phyloP scores from a whole-genome alignment of 2,329 filamentous ascomycete species.

The Bipolaris bicolor region DNA sequence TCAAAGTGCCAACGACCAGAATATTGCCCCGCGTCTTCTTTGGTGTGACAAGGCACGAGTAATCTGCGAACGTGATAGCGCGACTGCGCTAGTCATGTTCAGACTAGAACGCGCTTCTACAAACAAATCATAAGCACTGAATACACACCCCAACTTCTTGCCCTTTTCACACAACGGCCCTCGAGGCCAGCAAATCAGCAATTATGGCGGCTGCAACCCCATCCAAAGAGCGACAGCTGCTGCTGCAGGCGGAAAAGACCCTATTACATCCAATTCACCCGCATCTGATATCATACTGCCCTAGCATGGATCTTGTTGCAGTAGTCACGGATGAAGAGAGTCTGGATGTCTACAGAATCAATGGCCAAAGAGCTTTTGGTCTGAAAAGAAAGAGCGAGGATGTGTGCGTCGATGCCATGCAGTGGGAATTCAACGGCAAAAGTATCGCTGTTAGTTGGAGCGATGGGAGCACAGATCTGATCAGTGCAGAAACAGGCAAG shows the following conservation, averaged over 20 bases:
- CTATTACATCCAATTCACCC: conserved; percentile 57
- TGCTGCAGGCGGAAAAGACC: conserved; percentile 52
- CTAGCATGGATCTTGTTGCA: conserved; percentile 82
- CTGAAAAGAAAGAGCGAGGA: conserved; percentile 50
- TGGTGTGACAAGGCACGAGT: background rate
- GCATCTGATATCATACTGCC: conserved; percentile 74
- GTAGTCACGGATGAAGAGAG: conserved; percentile 71
- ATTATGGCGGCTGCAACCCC: conserved; percentile 14
- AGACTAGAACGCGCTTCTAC: conserved; percentile 24
- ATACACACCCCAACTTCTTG: background rate
- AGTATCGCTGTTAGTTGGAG: conserved; percentile 84
- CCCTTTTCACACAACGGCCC: conserved; percentile 12
- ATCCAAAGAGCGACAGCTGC: conserved; percentile 26
- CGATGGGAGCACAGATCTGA: conserved; percentile 76
- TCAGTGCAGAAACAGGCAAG: conserved; percentile 82
- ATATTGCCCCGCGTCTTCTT: conserved; percentile 1
- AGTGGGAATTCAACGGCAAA: conserved; percentile 63
- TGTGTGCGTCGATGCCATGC: conserved; percentile 45
- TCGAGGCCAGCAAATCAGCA: conserved; percentile 3
- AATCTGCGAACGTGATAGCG: conserved; percentile 31
- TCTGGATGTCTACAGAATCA: conserved; percentile 78
- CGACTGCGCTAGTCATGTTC: conserved; percentile 31
- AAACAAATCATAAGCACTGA: conserved; percentile 21
- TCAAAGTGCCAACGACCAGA: background rate
- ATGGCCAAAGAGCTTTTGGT: conserved; percentile 72